phyloP scores from a whole-genome alignment of 805 yeast species.

The Diddensiella santjacobensis region DNA sequence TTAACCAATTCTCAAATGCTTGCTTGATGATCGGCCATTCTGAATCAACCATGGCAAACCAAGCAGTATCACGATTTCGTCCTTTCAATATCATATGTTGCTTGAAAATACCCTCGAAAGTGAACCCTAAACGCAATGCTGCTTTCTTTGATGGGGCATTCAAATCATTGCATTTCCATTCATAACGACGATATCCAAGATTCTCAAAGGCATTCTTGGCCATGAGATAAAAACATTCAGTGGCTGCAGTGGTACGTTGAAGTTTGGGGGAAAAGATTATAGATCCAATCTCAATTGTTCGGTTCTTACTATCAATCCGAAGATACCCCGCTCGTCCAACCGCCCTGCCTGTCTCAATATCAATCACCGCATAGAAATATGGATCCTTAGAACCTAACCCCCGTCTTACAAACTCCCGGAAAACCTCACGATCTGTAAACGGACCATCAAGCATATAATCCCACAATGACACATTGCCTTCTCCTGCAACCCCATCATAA shows the following conservation, averaged over 20 bases:
- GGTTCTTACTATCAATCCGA: constrained; percentile 29
- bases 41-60: constrained; percentile 32
- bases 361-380: constrained; percentile 25
- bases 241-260: constrained; percentile 30
- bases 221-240: constrained; percentile 34
- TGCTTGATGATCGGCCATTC: constrained; percentile 30
- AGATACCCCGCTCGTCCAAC: constrained; percentile 31
- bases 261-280: constrained; percentile 26
- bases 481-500: constrained; percentile 11
- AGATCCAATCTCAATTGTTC: constrained; percentile 32
- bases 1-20: constrained; percentile 30
- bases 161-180: constrained; percentile 36
- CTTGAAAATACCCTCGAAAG: constrained; percentile 34
- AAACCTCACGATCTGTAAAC: constrained; percentile 15
- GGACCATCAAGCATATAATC: constrained; percentile 23
- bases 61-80: constrained; percentile 33
- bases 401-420: constrained; percentile 3
- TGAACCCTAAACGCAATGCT: constrained; percentile 34
- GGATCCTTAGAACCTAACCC: constrained; percentile 13
- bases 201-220: constrained; percentile 30
- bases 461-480: constrained; percentile 19
- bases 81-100: constrained; percentile 30
- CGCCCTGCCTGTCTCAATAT: constrained; percentile 21
- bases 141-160: constrained; percentile 33
- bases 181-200: constrained; percentile 33